Percentiles rank a stretch among this genome's conserved stretches.
phyloP scores from a whole-genome alignment of 1,284 basidiomycete species.

The Sanghuangporus weigelae region DNA sequence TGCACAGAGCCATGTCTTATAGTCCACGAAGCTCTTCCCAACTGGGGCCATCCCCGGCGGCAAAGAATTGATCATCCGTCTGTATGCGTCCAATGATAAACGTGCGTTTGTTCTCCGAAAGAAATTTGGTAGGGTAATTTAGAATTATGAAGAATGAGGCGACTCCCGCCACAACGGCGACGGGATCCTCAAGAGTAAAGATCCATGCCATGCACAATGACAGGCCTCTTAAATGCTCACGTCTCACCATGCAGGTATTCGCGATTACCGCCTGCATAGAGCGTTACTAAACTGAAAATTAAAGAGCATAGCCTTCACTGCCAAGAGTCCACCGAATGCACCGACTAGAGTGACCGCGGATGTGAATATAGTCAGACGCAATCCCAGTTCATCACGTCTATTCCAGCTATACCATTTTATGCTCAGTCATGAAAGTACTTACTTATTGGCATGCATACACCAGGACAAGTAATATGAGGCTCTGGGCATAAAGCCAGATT shows the following conservation, averaged over 20 bases:
- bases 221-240: not conserved
- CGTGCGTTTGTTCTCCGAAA: conserved; percentile 31
- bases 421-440: not conserved
- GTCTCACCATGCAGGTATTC: conserved; percentile 24
- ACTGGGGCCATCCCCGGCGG: conserved; percentile 59
- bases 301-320: not conserved
- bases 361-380: conserved; percentile 26
- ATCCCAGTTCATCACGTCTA: conserved; percentile 22
- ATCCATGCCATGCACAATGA: conserved; percentile 27
- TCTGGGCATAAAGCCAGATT: conserved; percentile 64
- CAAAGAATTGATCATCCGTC: conserved; percentile 64
- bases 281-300: not conserved
- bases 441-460: conserved; percentile 35
- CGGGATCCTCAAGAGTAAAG: conserved; percentile 15
- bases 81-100: conserved; percentile 61
- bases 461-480: conserved; percentile 70
- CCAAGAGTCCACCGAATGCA: conserved; percentile 20
- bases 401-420: conserved; percentile 16
- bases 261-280: conserved; percentile 18
- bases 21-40: conserved; percentile 56
- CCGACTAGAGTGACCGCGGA: conserved; percentile 22
- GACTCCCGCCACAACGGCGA: conserved; percentile 30
- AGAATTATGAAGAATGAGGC: conserved; percentile 35
- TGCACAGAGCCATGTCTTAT: conserved; percentile 72
- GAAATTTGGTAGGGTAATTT: conserved; percentile 38